These are phyloP conservation scores for Leishmania aethiopica DNA, from an alignment of 208 protist genomes.

Conservation along the genomic window DNA sequence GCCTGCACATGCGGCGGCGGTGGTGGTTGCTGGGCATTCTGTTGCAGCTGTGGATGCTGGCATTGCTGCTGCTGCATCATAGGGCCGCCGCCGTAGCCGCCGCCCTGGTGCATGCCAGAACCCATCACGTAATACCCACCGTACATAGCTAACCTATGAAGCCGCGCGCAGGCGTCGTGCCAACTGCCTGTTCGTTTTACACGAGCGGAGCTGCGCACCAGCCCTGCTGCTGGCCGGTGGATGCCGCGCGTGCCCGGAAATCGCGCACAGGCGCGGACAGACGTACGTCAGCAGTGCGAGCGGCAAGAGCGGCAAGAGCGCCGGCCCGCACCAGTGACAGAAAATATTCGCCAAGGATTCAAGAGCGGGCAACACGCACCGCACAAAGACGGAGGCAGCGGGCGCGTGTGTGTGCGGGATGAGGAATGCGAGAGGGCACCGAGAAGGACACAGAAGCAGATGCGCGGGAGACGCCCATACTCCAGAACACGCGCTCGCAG, in stretches of 20 bases:
- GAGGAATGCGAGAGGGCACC: neutral
- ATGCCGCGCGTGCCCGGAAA: neutral
- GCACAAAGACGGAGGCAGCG: neutral
- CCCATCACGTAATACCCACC: slow-evolving; percentile 33
- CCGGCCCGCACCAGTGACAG: neutral
- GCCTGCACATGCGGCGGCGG: slow-evolving; percentile 2
- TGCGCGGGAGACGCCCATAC: no score
- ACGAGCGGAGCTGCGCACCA: neutral
- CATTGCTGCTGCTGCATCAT: slow-evolving; percentile 22
- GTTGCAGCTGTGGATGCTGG: slow-evolving; percentile 9
- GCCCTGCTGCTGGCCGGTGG: neutral
- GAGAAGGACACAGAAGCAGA: neutral
- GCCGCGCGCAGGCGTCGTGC: neutral
- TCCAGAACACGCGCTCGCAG: neutral
- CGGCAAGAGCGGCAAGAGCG: neutral
- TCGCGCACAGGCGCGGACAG: neutral
- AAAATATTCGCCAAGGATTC: neutral
- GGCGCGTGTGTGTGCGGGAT: neutral
- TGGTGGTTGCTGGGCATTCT: neutral
- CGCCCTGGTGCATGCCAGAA: slow-evolving; percentile 25
- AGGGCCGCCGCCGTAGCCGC: slow-evolving; percentile 13
- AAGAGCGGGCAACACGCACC: neutral
- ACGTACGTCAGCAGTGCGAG: neutral
- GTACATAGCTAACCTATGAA: slow-evolving; percentile 22
- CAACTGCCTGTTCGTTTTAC: neutral